Evolutionary conservation across 345 rosid genomes (phyloP).

Genomic region (Gossypium australe): DNA sequence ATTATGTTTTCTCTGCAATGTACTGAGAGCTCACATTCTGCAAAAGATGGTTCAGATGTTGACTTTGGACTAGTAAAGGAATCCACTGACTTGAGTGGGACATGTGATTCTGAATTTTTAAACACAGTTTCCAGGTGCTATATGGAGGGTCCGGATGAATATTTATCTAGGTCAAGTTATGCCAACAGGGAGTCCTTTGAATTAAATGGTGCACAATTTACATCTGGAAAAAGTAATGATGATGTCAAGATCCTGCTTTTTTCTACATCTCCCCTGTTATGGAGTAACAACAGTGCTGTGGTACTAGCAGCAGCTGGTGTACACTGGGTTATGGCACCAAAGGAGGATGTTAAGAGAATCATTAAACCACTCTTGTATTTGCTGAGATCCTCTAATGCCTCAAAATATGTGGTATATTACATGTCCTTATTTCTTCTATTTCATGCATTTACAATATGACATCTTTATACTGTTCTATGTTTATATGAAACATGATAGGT

Average conservation of each 20-base stretch:
- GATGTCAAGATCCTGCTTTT: constrained; percentile 75
- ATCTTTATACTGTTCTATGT: not conserved
- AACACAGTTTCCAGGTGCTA: constrained; percentile 60
- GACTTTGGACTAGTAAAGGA: constrained; percentile 34
- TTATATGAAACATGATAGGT: not conserved
- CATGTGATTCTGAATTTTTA: constrained; percentile 38
- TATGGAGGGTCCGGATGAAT: constrained; percentile 92
- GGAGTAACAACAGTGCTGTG: constrained; percentile 96
- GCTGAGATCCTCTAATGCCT: constrained; percentile 77
- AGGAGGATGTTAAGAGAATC: constrained; percentile 65
- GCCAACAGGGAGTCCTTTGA: constrained; percentile 29
- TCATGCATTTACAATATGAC: not conserved
- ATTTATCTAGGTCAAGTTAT: constrained; percentile 57
- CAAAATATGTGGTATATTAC: constrained; percentile 84
- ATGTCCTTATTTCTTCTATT: constrained; percentile 1
- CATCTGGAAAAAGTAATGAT: constrained; percentile 60
- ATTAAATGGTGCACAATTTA: constrained; percentile 41
- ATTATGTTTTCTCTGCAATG: constrained; percentile 66
- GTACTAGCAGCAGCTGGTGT: constrained; percentile 91
- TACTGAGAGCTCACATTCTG: constrained; percentile 35
- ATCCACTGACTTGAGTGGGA: constrained; percentile 22
- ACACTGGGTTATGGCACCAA: constrained; percentile 93
- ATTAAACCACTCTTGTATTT: constrained; percentile 87
- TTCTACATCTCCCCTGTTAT: constrained; percentile 83
- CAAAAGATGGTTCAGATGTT: constrained; percentile 36